Base-by-base conservation (phyloP, 768 basidiomycete species). In the Gloeophyllum trabeum region DNA sequence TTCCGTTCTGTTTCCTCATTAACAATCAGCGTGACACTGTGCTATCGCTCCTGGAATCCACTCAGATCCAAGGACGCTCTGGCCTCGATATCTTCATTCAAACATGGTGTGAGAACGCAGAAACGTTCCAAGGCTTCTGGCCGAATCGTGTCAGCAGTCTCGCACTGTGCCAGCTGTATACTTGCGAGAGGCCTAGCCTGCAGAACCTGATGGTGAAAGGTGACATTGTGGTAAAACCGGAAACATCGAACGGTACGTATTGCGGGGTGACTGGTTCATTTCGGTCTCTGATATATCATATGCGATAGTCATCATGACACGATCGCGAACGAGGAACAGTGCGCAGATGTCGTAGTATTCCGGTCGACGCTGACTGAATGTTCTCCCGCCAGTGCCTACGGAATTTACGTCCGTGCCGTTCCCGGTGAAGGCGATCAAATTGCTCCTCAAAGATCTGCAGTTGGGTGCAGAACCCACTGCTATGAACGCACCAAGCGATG, bases 121-220 rank as follows among this genome's bases (percentile, higher is more conserved):
- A 90, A 59, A 89, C 83, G 4, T 87, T 98, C 71, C 89, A 91
- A 54, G 93, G 96, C 23, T 90, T 82, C 60, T 98, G 94, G 93
- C 81, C 89, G 6, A 76, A 79, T 3, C 77, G 89, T 24, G 73
- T 94, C 52, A 92, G 89, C 59, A 81, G 76, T 28, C 63, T 97
- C 42, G 93, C 84, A 1, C 63, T 99, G 39, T 75, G 75, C 22
- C 75, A 84, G 46, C 68, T 98, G 19, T 83, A 84, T 54, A 62
- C 62, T 0, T 74, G 78, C 4, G 70, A 76, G 42, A 70, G 82
- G n/a, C 69, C 78, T 7, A 76, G 73, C 46, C 51, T 97, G 49
- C 74, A 76, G 47, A 69, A 62, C 25, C 62, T 96, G 10, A 58
- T 66, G 21, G 94, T 98, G 35, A 93, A 92, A 58, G 94, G 94